Percentiles rank a stretch among this genome's conserved stretches.
Evolutionary conservation across 2,329 filamentous ascomycete genomes (phyloP).

Genomic region (Aspergillus oerlinghausenensis): DNA sequence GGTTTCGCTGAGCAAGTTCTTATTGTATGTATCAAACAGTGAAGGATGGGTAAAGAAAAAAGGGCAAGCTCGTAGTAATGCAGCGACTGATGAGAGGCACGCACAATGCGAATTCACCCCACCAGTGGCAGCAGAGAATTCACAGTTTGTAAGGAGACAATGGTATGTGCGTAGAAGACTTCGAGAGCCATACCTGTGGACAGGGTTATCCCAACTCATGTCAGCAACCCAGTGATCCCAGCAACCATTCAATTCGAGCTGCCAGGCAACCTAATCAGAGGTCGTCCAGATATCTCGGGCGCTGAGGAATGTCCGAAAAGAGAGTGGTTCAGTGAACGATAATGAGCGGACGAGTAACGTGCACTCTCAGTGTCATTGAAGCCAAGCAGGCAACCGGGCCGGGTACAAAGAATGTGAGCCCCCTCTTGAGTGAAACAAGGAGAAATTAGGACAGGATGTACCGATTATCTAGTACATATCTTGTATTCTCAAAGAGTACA

Average conservation of each 20-base stretch:
- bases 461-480: background rate
- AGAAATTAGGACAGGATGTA: background rate
- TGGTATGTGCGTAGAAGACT: background rate
- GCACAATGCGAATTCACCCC: background rate
- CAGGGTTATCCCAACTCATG: constrained; percentile 46
- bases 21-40: background rate
- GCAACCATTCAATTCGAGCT: constrained; percentile 37
- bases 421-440: background rate
- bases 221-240: constrained; percentile 34
- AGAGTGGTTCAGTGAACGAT: constrained; percentile 14
- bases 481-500: constrained; percentile 6
- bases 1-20: background rate
- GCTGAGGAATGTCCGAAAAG: constrained; percentile 27
- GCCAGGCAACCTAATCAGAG: constrained; percentile 30
- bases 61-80: background rate
- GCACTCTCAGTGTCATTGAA: constrained; percentile 23
- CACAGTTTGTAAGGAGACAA: background rate
- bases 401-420: constrained; percentile 3
- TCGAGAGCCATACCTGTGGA: constrained; percentile 38
- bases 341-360: constrained; percentile 17
- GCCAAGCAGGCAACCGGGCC: constrained; percentile 15
- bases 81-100: background rate
- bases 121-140: background rate
- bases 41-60: background rate
- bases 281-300: constrained; percentile 17